A percentile compares a stretch with the other conserved stretches of the same genome.
Conservation (phyloP, 1,284 basidiomycete genomes). For the Marasmius tenuissimus region DNA sequence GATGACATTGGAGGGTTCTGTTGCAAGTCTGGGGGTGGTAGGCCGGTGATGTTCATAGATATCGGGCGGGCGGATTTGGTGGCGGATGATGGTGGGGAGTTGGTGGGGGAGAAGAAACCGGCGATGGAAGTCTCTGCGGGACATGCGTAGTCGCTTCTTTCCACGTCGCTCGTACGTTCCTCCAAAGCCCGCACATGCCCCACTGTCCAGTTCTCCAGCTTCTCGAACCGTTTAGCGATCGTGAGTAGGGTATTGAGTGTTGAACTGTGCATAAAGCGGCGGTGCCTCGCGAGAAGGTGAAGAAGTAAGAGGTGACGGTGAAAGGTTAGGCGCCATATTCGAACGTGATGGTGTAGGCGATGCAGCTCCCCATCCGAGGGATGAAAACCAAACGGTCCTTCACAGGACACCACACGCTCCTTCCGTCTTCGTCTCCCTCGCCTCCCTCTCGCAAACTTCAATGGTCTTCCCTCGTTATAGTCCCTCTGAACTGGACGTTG, state of each 20-base stretch:
- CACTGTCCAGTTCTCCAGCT: slow-evolving; percentile 47
- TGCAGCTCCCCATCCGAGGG: slow-evolving; percentile 25
- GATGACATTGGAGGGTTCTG: neutral
- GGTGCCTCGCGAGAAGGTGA: slow-evolving; percentile 62
- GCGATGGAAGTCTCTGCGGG: slow-evolving; percentile 40
- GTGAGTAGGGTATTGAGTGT: slow-evolving; percentile 54
- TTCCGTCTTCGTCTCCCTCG: neutral
- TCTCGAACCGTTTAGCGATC: slow-evolving; percentile 75
- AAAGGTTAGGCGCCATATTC: slow-evolving; percentile 56
- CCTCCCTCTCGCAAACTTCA: neutral
- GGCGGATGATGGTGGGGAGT: slow-evolving; percentile 56
- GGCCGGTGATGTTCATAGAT: slow-evolving; percentile 20
- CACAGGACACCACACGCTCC: neutral
- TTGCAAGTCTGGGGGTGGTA: slow-evolving; percentile 13
- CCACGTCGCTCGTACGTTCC: slow-evolving; percentile 16
- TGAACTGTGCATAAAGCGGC: slow-evolving; percentile 75
- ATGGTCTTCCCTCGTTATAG: neutral
- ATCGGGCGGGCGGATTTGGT: slow-evolving; percentile 14
- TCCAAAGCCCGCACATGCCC: slow-evolving; percentile 16
- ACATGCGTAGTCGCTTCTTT: slow-evolving; percentile 67
- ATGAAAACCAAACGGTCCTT: neutral
- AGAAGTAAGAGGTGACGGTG: slow-evolving; percentile 56
- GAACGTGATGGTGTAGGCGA: slow-evolving; percentile 60
- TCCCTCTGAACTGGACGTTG: slow-evolving; percentile 44
- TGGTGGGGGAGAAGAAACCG: slow-evolving; percentile 58